phyloP scores from a whole-genome alignment of 2,329 filamentous ascomycete species.

The Phaeosphaeriaceae sp. region DNA sequence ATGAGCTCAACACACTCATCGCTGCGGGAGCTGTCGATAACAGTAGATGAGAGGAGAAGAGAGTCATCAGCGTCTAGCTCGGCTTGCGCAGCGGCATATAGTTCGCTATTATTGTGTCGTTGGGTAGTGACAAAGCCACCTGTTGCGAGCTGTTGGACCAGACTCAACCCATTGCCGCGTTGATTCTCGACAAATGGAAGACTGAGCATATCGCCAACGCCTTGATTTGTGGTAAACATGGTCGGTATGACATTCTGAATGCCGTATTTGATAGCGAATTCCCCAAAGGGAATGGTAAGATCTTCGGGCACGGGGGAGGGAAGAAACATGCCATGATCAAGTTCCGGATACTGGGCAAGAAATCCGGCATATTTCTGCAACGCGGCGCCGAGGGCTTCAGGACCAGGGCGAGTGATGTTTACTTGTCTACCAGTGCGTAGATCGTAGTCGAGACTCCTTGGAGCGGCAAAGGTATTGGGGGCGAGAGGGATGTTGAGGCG shows the following conservation, averaged over 20 bases:
- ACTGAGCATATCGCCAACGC: constrained; percentile 49
- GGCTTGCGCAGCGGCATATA: constrained; percentile 16
- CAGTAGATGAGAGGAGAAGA: constrained; percentile 17
- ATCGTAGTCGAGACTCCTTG: constrained; percentile 26
- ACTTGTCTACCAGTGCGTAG: constrained; percentile 34
- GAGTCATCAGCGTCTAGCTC: constrained; percentile 14
- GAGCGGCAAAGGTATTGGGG: too few relatives aligned
- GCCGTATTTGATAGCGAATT: constrained; percentile 59
- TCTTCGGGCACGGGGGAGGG: constrained; percentile 56
- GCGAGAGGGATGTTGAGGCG: constrained; percentile 19
- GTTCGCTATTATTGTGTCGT: constrained; percentile 31
- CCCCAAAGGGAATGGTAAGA: constrained; percentile 57
- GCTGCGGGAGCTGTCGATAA: constrained; percentile 35
- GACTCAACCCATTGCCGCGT: constrained; percentile 7
- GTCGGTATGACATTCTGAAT: constrained; percentile 53
- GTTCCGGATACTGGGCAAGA: constrained; percentile 22
- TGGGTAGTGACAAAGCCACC: constrained; percentile 7
- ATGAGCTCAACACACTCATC: constrained; percentile 11
- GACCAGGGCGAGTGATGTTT: constrained; percentile 2
- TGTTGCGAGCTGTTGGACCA: constrained; percentile 10
- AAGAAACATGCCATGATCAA: constrained; percentile 52
- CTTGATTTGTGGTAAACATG: constrained; percentile 24
- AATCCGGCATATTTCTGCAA: constrained; percentile 32
- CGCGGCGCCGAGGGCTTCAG: constrained; percentile 9
- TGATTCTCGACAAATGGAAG: constrained; percentile 48